Percentiles rank a stretch among this genome's conserved stretches.
Evolutionary conservation across 2,329 filamentous ascomycete genomes (phyloP).

Genomic region (Penicillium sp.): DNA sequence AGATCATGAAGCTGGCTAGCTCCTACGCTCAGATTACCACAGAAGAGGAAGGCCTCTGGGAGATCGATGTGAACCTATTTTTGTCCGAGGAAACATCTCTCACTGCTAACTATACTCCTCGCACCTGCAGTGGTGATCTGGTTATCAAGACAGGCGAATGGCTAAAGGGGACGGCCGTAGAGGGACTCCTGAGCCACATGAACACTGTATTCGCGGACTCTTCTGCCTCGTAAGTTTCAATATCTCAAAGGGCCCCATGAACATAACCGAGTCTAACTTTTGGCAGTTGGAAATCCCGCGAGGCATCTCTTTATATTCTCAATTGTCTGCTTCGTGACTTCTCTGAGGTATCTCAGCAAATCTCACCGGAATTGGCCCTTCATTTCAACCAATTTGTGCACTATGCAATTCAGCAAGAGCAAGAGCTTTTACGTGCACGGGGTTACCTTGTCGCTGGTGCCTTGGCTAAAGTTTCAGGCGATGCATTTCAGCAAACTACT

Average conservation of each 20-base stretch:
- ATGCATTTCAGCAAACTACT: conserved; percentile 48
- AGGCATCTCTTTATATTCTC: conserved; percentile 80
- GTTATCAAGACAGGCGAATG: conserved; percentile 91
- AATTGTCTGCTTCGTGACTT: conserved; percentile 84
- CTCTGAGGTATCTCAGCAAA: conserved; percentile 69
- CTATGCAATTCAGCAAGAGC: conserved; percentile 68
- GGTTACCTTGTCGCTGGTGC: conserved; percentile 84
- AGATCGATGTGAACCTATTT: conserved; percentile 94
- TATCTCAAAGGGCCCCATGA: background rate
- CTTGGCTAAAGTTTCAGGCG: conserved; percentile 67
- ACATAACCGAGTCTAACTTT: background rate
- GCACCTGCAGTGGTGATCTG: conserved; percentile 88
- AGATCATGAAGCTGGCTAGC: conserved; percentile 82
- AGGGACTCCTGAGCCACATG: conserved; percentile 76
- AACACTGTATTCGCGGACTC: conserved; percentile 66
- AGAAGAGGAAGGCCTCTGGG: conserved; percentile 94
- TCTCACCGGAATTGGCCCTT: conserved; percentile 68
- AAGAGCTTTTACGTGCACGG: conserved; percentile 78
- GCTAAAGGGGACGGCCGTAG: conserved; percentile 72
- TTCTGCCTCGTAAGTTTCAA: conserved; percentile 33
- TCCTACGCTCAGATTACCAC: conserved; percentile 85
- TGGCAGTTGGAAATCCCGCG: conserved; percentile 65
- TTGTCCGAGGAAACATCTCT: conserved; percentile 93
- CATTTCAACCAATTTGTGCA: conserved; percentile 80
- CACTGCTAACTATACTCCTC: conserved; percentile 92